A percentile compares a stretch with the other conserved stretches of the same genome.
Evolutionary conservation across 257 asterid species (phyloP).

Genomic region (Solanum chiquidenum): DNA sequence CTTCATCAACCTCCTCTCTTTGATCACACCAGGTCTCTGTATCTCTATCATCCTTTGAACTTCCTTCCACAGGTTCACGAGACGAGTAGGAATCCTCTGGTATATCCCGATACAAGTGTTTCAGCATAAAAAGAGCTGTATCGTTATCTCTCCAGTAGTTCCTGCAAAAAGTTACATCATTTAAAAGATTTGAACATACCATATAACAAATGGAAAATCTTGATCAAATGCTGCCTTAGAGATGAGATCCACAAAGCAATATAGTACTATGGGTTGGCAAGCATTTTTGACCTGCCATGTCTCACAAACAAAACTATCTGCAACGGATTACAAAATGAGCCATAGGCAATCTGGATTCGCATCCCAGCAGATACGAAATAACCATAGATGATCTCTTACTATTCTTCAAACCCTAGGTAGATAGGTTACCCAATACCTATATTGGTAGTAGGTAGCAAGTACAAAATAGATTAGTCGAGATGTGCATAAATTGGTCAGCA

Average conservation of each 20-base stretch:
- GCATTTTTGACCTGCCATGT: not conserved
- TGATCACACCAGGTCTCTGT: constrained; percentile 43
- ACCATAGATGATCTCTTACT: not conserved
- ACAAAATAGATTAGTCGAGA: not conserved
- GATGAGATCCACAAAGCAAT: not conserved
- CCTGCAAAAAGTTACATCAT: constrained; percentile 23
- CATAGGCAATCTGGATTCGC: not conserved
- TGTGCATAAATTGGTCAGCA: not conserved
- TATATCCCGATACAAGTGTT: constrained; percentile 73
- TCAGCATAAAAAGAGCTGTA: constrained; percentile 87
- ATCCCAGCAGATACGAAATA: not conserved
- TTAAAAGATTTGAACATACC: not conserved
- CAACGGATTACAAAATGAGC: not conserved
- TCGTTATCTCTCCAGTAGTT: constrained; percentile 94
- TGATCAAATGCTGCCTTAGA: not conserved
- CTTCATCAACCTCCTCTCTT: constrained; percentile 50
- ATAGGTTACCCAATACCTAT: not conserved
- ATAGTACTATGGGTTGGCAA: not conserved
- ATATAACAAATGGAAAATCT: not conserved
- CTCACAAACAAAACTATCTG: not conserved
- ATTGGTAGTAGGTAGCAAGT: not conserved
- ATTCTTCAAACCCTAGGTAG: not conserved
- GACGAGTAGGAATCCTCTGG: constrained; percentile 44
- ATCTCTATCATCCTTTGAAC: constrained; percentile 21
- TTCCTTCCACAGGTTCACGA: constrained; percentile 18